Evolutionary conservation across 2,329 filamentous ascomycete species (phyloP), one percentile per base, ranked within the genome.

Genomic region (Saccharata proteae): DNA sequence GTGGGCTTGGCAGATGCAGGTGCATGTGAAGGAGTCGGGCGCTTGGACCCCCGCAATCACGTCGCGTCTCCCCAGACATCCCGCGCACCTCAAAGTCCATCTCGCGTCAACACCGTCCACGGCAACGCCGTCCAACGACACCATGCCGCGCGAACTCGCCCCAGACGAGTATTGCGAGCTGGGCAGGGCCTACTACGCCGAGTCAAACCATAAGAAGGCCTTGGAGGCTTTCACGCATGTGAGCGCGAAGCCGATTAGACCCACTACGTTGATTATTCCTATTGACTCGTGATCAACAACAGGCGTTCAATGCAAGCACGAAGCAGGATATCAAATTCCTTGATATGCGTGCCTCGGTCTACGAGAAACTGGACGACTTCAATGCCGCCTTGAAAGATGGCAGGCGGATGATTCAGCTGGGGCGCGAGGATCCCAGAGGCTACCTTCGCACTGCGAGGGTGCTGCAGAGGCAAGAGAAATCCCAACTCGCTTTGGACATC

Each of bases 361-460:
- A 68, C 36, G 64, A 64, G 29, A 72, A 69, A 43, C 51, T 74
- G 7, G 55, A 55, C 11, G 50, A 69, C 36, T 55, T 64, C 37
- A 55, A 64, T 15, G 49, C 55, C 9, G 71, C 71, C 0, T 55
- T 75, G 7, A 57, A 61, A 34, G 70, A 76, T 57, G 66, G 66
- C n/a, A 65, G 64, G 38, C 55, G 57, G 13, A 71, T 73, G 56
- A 71, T 77, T 34, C 62, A 62, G 34, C 40, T 57, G 11, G 51
- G 64, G 27, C 61, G 60, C 33, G 54, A 57, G 14, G 64, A 72
- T 29, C 16, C 16, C 8, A 35, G 45, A 36, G 71, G 71, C 6
- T 75, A 76, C 45, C 46, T 75, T 16, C 65, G 70, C 32, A 66
- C 65, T 16, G 69, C 62, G 3, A 65, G 64, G 35, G 42, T 62